A percentile compares a stretch with the other conserved stretches of the same genome.
phyloP scores from a whole-genome alignment of 2,329 filamentous ascomycete species.

The Penicillium corylophilum region DNA sequence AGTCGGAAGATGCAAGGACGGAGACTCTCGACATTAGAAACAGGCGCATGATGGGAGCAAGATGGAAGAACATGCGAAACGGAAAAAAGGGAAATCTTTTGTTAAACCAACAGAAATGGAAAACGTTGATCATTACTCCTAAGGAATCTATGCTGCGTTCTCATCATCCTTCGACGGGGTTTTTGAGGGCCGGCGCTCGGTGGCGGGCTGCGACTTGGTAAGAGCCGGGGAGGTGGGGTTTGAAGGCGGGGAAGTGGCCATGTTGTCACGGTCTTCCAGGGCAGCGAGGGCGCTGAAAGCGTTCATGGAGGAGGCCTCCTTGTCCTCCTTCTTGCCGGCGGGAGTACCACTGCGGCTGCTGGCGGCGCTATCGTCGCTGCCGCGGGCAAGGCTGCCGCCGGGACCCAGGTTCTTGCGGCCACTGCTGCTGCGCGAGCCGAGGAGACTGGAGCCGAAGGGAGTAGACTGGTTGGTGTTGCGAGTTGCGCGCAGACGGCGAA shows the following conservation, averaged over 20 bases:
- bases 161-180: slow-evolving; percentile 44
- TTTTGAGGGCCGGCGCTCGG: slow-evolving; percentile 45
- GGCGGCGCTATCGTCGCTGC: slow-evolving; percentile 78
- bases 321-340: slow-evolving; percentile 61
- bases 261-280: slow-evolving; percentile 47
- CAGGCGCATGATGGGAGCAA: slow-evolving; percentile 11
- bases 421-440: slow-evolving; percentile 87
- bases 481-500: slow-evolving; percentile 69
- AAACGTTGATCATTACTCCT: slow-evolving; percentile 41
- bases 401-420: slow-evolving; percentile 71
- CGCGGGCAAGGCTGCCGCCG: slow-evolving; percentile 68
- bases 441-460: slow-evolving; percentile 78
- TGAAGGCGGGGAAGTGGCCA: slow-evolving; percentile 50
- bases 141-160: slow-evolving; percentile 41
- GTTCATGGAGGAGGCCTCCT: slow-evolving; percentile 70
- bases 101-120: slow-evolving; percentile 25
- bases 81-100: slow-evolving; percentile 33
- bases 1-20: slow-evolving; percentile 28
- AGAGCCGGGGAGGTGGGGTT: slow-evolving; percentile 49
- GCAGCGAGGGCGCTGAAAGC: slow-evolving; percentile 67
- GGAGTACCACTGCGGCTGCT: slow-evolving; percentile 90
- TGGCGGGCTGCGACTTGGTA: slow-evolving; percentile 47
- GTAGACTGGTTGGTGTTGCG: slow-evolving; percentile 63
- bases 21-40: slow-evolving; percentile 3
- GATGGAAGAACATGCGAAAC: slow-evolving; percentile 7